Evolutionary conservation across 441 rosid genomes (phyloP), one percentile per base, ranked within the genome.

Genomic region (Pelargonium myrrhifolium): DNA sequence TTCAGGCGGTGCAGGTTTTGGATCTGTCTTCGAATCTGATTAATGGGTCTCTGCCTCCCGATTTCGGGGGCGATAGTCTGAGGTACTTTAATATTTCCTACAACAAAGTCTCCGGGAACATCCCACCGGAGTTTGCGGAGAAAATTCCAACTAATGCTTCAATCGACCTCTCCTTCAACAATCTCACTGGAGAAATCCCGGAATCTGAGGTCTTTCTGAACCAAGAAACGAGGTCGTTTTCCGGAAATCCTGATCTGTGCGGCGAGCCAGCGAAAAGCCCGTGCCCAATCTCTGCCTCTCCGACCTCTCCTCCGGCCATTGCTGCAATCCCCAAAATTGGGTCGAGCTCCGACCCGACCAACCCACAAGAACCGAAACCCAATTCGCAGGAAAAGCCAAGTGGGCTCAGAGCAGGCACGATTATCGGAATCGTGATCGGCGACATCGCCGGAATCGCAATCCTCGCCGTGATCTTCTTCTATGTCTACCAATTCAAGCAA

Each of bases 121-220:
- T 92, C 4, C 73, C 93, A 3, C 79, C 82, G 9, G 72, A 62
- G 2, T 89, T 92, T 53, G 80, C 81, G 0, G 71, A 77, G 71
- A 68, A 75, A 51, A 71, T 85, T 15, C 86, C 92, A 10, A 68
- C 53, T 40, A 87, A 68, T 47, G 73, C 88, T 11, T 80, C 85
- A 7, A 20, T 89, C n/a, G 95, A 92, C 79, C 82, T 89, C 64
- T 88, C 96, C 0, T 89, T 87, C 89, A 92, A 92, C 74, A 86
- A 88, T 35, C 79, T 92, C 28, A 89, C 89, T 3, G 96, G 96
- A 59, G 74, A 89, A 24, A 84, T 92, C 26, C 98, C 98, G 8
- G 73, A 74, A 55, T 75, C 87, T 3, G 67, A 64, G 10, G 58
- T 84, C 51, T 63, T 85, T 74, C 76, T 79, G 28, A 82, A 83